phyloP scores from a whole-genome alignment of 768 basidiomycete species.

The Lyophyllum atratum region DNA sequence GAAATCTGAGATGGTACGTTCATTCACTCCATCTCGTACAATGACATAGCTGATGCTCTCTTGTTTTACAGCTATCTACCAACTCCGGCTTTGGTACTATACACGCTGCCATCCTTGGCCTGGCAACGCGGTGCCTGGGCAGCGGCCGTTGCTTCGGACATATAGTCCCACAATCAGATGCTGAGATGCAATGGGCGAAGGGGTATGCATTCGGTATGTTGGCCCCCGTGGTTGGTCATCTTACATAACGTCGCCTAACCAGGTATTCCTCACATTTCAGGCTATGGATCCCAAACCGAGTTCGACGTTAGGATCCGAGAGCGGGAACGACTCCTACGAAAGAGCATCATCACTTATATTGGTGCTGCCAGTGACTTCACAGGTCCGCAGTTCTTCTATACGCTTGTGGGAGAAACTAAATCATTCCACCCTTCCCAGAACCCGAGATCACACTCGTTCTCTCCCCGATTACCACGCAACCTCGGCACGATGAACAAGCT shows the following conservation, averaged over 20 bases:
- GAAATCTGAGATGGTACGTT: slow-evolving; percentile 74
- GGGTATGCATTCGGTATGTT: slow-evolving; percentile 55
- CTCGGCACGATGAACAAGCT: slow-evolving; percentile 58
- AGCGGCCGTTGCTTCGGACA: slow-evolving; percentile 56
- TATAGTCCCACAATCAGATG: slow-evolving; percentile 66
- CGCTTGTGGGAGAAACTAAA: background rate
- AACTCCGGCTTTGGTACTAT: slow-evolving; percentile 84
- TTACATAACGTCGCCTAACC: background rate
- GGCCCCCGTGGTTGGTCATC: background rate
- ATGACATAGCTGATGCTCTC: background rate
- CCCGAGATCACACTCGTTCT: slow-evolving; percentile 73
- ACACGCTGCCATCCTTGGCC: slow-evolving; percentile 74
- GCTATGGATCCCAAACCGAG: slow-evolving; percentile 52
- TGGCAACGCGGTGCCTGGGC: slow-evolving; percentile 74
- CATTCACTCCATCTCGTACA: background rate
- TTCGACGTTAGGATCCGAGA: slow-evolving; percentile 60
- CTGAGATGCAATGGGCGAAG: slow-evolving; percentile 58
- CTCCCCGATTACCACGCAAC: slow-evolving; percentile 62
- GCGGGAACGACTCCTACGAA: slow-evolving; percentile 60
- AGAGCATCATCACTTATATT: slow-evolving; percentile 65
- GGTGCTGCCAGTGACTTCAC: slow-evolving; percentile 75
- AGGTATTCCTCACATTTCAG: slow-evolving; percentile 31
- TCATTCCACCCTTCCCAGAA: slow-evolving; percentile 37
- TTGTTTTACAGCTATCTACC: slow-evolving; percentile 47
- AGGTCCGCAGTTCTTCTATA: slow-evolving; percentile 34